A percentile compares a stretch with the other conserved stretches of the same genome.
Conservation (phyloP, 805 yeast species). For the Blastobotrys muscicola region DNA sequence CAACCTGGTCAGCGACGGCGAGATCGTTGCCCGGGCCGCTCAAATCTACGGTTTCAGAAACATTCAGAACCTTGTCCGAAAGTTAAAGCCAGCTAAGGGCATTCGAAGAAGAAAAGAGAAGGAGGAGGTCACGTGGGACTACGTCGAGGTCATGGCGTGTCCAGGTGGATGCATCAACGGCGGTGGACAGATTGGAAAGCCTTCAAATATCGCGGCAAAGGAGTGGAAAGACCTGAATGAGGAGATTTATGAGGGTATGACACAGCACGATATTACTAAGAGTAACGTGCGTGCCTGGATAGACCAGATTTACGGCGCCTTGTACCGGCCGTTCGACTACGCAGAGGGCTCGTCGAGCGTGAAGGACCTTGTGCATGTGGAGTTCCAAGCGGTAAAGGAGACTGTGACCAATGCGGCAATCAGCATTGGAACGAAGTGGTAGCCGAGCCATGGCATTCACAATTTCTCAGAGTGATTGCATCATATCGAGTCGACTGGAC, state of each 20-base stretch:
- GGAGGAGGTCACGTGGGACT: constrained; percentile 43
- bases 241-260: constrained; percentile 28
- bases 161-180: constrained; percentile 98
- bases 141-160: constrained; percentile 95
- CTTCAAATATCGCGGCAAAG: constrained; percentile 21
- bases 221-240: constrained; percentile 27
- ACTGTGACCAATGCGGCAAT: constrained; percentile 8
- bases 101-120: constrained; percentile 16
- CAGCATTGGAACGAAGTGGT: constrained; percentile 15
- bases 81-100: constrained; percentile 40
- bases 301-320: constrained; percentile 1
- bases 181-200: constrained; percentile 71
- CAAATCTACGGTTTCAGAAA: constrained; percentile 87
- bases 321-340: too few species aligned
- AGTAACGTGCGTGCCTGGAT: constrained; percentile 6
- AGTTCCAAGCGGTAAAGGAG: constrained; percentile 12
- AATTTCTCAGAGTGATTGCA: too few species aligned
- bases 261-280: constrained; percentile 2
- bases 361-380: constrained; percentile 9
- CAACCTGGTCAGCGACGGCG: constrained; percentile 35
- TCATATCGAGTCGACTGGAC: too few species aligned
- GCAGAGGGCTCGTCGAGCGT: constrained; percentile 3
- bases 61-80: constrained; percentile 87
- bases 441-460: too few species aligned
- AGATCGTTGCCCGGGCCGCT: constrained; percentile 47